Percentiles rank a stretch among this genome's conserved stretches.
These are phyloP conservation scores for Tephrocybe sp. DNA, from an alignment of 768 basidiomycete species.

Conservation along the genomic window DNA sequence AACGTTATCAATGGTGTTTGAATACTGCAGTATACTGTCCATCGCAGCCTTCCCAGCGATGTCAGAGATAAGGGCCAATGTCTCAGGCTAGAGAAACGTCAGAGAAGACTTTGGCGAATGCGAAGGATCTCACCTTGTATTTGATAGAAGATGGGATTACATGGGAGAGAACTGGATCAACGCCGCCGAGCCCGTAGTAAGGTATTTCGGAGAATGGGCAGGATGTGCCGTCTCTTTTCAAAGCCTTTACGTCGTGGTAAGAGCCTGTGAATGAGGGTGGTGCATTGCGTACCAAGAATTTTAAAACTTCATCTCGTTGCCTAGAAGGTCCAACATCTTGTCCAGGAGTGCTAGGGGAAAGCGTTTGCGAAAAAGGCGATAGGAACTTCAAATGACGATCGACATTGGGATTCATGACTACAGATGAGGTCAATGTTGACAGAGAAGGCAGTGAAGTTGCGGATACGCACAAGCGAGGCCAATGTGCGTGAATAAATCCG, in stretches of 20 bases:
- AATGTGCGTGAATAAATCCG: slow-evolving; percentile 17
- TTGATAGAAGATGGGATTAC: slow-evolving; percentile 13
- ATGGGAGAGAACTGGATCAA: slow-evolving; percentile 12
- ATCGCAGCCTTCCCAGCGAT: slow-evolving; percentile 7
- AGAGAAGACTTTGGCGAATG: not conserved
- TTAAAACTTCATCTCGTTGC: slow-evolving; percentile 1
- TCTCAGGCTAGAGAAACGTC: slow-evolving; percentile 5
- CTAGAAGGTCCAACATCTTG: not conserved
- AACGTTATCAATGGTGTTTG: slow-evolving; percentile 11
- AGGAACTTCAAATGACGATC: slow-evolving; percentile 2
- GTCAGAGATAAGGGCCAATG: slow-evolving; percentile 8
- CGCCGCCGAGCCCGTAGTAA: slow-evolving; percentile 5
- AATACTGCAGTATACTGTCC: slow-evolving; percentile 5
- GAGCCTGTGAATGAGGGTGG: not conserved
- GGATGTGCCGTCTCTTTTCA: slow-evolving; percentile 18
- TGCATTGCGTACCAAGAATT: slow-evolving; percentile 7
- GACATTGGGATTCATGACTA: slow-evolving; percentile 10
- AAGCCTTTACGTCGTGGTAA: not conserved
- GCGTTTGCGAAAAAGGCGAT: slow-evolving; percentile 1
- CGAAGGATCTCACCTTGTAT: slow-evolving; percentile 5
- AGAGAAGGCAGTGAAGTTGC: not conserved
- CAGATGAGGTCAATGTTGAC: not conserved
- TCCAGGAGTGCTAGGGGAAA: not conserved
- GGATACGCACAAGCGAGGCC: slow-evolving; percentile 15
- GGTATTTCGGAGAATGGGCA: slow-evolving; percentile 13